Evolutionary conservation across 176 grass and related monocot genomes (phyloP), one percentile per base, ranked within the genome.

Genomic region (Triticum timopheevii): DNA sequence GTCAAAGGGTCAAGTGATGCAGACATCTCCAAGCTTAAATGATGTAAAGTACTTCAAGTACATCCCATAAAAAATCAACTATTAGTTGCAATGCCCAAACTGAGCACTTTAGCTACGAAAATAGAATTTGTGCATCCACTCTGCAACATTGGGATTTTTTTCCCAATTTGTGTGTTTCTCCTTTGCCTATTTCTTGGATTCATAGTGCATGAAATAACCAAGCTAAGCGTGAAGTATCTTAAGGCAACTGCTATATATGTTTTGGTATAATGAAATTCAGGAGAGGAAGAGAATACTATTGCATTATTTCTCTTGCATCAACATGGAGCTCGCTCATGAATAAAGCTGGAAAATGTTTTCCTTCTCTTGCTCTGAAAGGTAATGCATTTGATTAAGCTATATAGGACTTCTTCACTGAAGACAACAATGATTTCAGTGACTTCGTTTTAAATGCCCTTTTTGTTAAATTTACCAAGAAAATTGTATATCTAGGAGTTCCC

Each of bases 251-350:
- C 13, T 38, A 12, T 67, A 78, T 45, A 67, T 78, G 28, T 67
- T 75, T 64, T 68, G 11, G n/a, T 38, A 88, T 45, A 64, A 88
- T 34, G 49, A 50, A 83, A 76, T 82, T 76, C 13, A 76, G 45
- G 36, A 67, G 42, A 88, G 42, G 3, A 73, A 81, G 33, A 40
- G 4, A 52, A 65, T 69, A 25, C 42, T 61, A 34, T 73, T 59
- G 71, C 8, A 81, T 44, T 69, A 33, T 23, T 77, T 82, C 70
- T 64, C 30, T 35, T 81, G 30, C 24, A 79, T 77, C 42, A 47
- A 65, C 27, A 65, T 74, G 67, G 33, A 87, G 62, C 47, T 78
- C 77, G 11, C 30, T 80, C 61, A 54, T 7, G 47, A 25, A 69
- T 61, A 80, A 27, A 68, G 20, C 34, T 76, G 49, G 19, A 80